phyloP scores from a whole-genome alignment of 306 rosid species.

The Spatholobus suberectus region DNA sequence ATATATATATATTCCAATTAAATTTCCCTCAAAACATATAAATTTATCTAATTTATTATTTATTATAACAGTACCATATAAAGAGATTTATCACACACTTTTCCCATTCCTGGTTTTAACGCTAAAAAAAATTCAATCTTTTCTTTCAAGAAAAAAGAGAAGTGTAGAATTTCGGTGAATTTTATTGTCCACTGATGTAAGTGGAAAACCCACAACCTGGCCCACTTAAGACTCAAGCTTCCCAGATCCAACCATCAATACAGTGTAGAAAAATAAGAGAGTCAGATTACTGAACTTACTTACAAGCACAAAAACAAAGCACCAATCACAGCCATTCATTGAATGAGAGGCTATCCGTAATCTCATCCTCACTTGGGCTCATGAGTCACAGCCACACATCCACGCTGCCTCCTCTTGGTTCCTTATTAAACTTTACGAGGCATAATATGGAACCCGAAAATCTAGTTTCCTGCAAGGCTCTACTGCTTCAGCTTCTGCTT shows the following conservation, averaged over 20 bases:
- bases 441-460: conserved; percentile 36
- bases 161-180: not conserved
- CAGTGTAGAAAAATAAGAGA: conserved; percentile 16
- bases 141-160: not conserved
- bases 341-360: conserved; percentile 74
- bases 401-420: conserved; percentile 28
- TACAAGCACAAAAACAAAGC: conserved; percentile 37
- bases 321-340: conserved; percentile 69
- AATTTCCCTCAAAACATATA: too few species aligned
- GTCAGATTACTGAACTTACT: conserved; percentile 36
- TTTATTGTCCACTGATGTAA: conserved; percentile 25
- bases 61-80: too few species aligned
- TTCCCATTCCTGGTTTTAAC: too few species aligned
- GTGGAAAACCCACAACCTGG: conserved; percentile 1
- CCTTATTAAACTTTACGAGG: conserved; percentile 42
- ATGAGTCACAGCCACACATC: conserved; percentile 62
- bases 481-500: conserved; percentile 29
- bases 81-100: too few species aligned
- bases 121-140: not conserved
- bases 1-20: too few species aligned
- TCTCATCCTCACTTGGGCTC: conserved; percentile 71
- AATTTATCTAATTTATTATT: too few species aligned
- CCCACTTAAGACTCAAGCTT: not conserved
- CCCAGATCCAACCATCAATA: conserved; percentile 39
- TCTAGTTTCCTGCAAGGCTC: conserved; percentile 11